Base-by-base conservation (phyloP, 2,329 filamentous ascomycete genomes). In the Zarea fungicola region DNA sequence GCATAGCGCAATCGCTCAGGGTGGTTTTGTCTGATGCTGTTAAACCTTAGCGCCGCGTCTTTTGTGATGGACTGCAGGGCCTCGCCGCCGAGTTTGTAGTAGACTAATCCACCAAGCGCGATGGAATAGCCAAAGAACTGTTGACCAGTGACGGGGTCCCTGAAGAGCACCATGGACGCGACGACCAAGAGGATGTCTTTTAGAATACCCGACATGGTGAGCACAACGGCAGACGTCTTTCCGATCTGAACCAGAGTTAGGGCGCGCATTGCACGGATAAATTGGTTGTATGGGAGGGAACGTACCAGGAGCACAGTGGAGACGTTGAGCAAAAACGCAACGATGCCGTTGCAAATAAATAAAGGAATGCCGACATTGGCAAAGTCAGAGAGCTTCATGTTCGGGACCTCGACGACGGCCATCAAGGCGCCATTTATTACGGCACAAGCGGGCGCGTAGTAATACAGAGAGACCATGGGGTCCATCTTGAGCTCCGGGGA, bases 401-500 rank as follows among this genome's bases (percentile, higher is more conserved):
- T 75, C 57, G 86, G 86, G 2, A 90, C 66, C 68, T 93, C 88
- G 71, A 84, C 83, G 62, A 88, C 71, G 26, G 92, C 71, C 49
- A 86, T 85, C 40, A 90, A 79, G 9, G 81, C 63, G 57, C 84
- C 80, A 73, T 93, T 93, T 83, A 93, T 91, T 64, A 81, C 71
- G 36, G 88, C 88, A 69, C 88, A 93, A 50, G 89, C 83, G 11
- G 88, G 88, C 2, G 89, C 89, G 60, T 91, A 93, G 76, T 93
- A 93, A 78, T 93, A 93, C 8, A 93, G 81, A 22, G 88, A 93
- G 48, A 93, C 88, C 23, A 93, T 74, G 16, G 88, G 88, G 66
- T 93, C 88, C 89, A 93, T 93, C 80, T 92, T 92, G 80, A 85
- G 92, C 70, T 92, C 87, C 42, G 85, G 77, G 36, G 84, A 87